phyloP scores from a whole-genome alignment of 768 basidiomycete species.

The Kwoniella sp. region DNA sequence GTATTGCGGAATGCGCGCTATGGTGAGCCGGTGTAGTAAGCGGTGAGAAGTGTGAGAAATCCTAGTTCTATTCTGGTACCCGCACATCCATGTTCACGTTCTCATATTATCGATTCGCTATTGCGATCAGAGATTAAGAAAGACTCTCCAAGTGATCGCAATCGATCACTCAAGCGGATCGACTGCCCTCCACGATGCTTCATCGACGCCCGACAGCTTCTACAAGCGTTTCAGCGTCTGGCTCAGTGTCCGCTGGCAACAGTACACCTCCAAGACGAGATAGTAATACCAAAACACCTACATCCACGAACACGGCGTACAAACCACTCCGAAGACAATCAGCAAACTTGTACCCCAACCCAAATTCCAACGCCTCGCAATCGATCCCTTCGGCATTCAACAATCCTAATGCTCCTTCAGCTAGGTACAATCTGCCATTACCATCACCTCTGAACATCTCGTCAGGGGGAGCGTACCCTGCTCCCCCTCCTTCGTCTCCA shows the following conservation, averaged over 20 bases:
- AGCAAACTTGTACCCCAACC: slow-evolving; percentile 31
- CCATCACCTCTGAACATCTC: slow-evolving; percentile 21
- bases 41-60: no score
- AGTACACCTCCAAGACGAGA: not conserved
- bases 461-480: not conserved
- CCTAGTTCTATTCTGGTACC: no score
- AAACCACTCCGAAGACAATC: slow-evolving; percentile 43
- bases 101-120: no score
- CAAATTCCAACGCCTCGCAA: slow-evolving; percentile 3
- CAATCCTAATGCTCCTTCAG: slow-evolving; percentile 1
- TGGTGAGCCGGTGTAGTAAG: no score
- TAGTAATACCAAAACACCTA: not conserved
- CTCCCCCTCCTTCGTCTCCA: slow-evolving; percentile 1
- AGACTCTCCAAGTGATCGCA: no score
- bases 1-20: no score
- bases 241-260: not conserved
- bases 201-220: slow-evolving; percentile 23
- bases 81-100: no score
- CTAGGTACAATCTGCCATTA: slow-evolving; percentile 36
- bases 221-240: slow-evolving; percentile 1
- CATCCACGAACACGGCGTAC: slow-evolving; percentile 39
- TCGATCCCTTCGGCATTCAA: not conserved
- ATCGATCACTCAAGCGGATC: no score
- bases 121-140: no score
- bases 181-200: slow-evolving; percentile 28